These are phyloP conservation scores for Theobroma cacao DNA, from an alignment of 345 rosid genomes.

Conservation along the genomic window DNA sequence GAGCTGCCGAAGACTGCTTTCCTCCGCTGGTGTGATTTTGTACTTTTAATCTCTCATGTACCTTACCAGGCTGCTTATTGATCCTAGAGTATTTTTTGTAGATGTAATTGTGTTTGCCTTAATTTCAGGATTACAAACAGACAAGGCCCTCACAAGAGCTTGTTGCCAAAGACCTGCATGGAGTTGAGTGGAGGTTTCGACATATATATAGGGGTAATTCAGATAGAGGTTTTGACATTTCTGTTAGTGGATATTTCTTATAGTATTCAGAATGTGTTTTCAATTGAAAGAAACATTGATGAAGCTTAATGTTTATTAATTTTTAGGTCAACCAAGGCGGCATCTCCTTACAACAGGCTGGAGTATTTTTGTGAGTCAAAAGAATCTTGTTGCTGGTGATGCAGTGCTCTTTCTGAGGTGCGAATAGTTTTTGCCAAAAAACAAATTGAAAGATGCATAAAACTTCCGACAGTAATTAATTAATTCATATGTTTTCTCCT, in stretches of 20 bases:
- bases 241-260: neutral
- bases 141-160: conserved; percentile 99
- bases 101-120: conserved; percentile 5
- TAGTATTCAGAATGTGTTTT: conserved; percentile 9
- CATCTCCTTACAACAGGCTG: conserved; percentile 99
- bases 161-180: conserved; percentile 95
- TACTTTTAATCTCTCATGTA: neutral
- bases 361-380: conserved; percentile 96
- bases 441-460: neutral
- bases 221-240: neutral
- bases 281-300: conserved; percentile 8
- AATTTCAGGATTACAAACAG: conserved; percentile 73
- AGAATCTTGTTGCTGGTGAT: conserved; percentile 98
- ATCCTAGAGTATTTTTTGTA: neutral
- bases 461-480: neutral
- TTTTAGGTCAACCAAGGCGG: conserved; percentile 94
- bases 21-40: conserved; percentile 72
- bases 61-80: neutral
- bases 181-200: conserved; percentile 93
- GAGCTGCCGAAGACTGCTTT: conserved; percentile 99
- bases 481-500: neutral
- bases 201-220: conserved; percentile 86
- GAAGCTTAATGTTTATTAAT: conserved; percentile 1
- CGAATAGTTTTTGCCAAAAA: neutral
- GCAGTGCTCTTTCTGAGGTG: conserved; percentile 97